phyloP scores from a whole-genome alignment of 2,329 filamentous ascomycete species.

The Talaromyces sp. region DNA sequence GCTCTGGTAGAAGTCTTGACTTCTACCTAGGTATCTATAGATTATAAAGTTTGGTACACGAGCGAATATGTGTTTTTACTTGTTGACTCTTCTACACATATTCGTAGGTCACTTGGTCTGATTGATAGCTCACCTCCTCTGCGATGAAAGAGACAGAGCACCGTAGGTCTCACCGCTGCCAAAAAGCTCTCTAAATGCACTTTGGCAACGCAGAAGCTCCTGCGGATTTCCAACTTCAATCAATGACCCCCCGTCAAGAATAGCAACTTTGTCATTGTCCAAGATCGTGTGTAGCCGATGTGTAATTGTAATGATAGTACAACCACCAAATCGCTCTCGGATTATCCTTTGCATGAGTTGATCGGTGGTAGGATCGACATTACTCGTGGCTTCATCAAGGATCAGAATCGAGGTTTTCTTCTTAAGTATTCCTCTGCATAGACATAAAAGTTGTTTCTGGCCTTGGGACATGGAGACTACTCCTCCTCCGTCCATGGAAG shows the following conservation, averaged over 20 bases:
- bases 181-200: too few species aligned
- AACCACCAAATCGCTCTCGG: slow-evolving; percentile 57
- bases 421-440: slow-evolving; percentile 66
- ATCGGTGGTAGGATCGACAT: slow-evolving; percentile 69
- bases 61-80: too few species aligned
- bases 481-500: too few species aligned
- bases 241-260: slow-evolving; percentile 39
- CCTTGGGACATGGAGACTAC: slow-evolving; percentile 61
- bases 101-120: too few species aligned
- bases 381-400: slow-evolving; percentile 68
- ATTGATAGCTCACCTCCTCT: too few species aligned
- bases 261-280: slow-evolving; percentile 66
- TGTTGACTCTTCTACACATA: too few species aligned
- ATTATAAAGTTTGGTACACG: too few species aligned
- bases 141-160: too few species aligned
- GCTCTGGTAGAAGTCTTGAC: too few species aligned
- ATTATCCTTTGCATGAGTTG: slow-evolving; percentile 65
- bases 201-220: background rate
- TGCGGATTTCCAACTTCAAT: slow-evolving; percentile 9
- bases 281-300: slow-evolving; percentile 68
- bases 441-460: slow-evolving; percentile 69
- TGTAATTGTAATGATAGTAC: slow-evolving; percentile 65
- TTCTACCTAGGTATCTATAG: too few species aligned
- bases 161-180: too few species aligned
- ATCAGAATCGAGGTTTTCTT: slow-evolving; percentile 67